Evolutionary conservation across 257 asterid genomes (phyloP), one percentile per base, ranked within the genome.

Genomic region (Jaltomata sinuosa): DNA sequence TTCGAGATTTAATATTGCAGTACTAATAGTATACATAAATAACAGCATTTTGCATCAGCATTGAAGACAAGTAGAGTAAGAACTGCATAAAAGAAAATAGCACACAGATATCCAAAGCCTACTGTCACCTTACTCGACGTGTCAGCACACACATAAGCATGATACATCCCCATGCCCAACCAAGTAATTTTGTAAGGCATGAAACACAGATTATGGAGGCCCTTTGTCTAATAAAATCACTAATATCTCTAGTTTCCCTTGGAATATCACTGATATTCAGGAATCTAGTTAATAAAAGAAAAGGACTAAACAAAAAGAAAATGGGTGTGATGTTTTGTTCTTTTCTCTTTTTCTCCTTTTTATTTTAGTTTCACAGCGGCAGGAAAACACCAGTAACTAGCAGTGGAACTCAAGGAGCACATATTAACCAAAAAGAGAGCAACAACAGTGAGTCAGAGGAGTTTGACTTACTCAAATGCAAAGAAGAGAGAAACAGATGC

Each of bases 401-500:
- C 38, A 25, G 25, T 25, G 61, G 81, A 47, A 21, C 61, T 8
- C 61, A 47, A 25, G 61, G 81, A 76, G 16, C 81, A 47, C 42
- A 47, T 47, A 27, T 47, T 47, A 45, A 76, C 27, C 78, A 47
- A 27, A 4, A 34, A 12, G 7, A 45, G 54, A 55, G 57, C 34
- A 81, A 31, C 12, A 22, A 22, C 36, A 53, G 34, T 10, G 82
- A 55, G 82, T 15, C 2, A 64, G 34, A 5, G 40, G 53, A 21
- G 42, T 38, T 31, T 38, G 82, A 91, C 98, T 90, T 92, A 96
- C 99, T 96, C 99, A n/a, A 96, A 94, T 19, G 98, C 83, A 80
- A 96, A 96, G 91, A 96, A 96, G 84, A 96, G 98, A 14, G 97
- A 91, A 36, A 93, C 98, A 15, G 99, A 94, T 42, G 98, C 97